Evolutionary conservation across 768 basidiomycete genomes (phyloP).

Genomic region (Psilocybe cyanescens): DNA sequence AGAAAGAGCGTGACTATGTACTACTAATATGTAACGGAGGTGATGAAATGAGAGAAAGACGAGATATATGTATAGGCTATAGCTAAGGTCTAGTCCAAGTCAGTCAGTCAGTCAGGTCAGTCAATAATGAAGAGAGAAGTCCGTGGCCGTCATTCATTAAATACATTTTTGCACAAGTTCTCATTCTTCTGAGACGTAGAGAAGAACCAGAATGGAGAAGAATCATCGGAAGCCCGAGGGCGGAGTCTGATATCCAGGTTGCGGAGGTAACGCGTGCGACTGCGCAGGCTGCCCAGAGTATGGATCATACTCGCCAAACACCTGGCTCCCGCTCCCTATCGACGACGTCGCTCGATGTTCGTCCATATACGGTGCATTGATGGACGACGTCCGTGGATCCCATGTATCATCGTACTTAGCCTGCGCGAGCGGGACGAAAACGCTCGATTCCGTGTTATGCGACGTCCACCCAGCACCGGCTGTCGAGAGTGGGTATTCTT

Average conservation of each 20-base stretch:
- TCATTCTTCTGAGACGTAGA: not conserved
- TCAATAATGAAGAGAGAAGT: not conserved
- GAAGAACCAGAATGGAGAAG: not conserved
- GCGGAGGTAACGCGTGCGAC: not conserved
- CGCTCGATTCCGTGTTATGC: constrained; percentile 58
- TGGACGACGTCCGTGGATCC: not conserved
- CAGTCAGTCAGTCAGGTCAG: not conserved
- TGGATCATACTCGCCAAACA: constrained; percentile 2
- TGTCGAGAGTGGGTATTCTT: constrained; percentile 19
- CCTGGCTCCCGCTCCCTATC: not conserved
- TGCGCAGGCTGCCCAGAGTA: not conserved
- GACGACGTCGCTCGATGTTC: not conserved
- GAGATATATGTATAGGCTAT: not conserved
- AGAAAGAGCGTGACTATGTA: not conserved
- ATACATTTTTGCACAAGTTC: not conserved
- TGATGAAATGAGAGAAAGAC: not conserved
- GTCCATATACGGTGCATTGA: constrained; percentile 4
- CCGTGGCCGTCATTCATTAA: not conserved
- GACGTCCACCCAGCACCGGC: constrained; percentile 4
- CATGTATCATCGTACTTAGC: not conserved
- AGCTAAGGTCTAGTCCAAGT: not conserved
- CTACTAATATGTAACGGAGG: not conserved
- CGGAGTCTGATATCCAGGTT: not conserved
- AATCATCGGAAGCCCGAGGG: not conserved
- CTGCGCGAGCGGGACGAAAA: constrained; percentile 60